Percentiles rank a stretch among this genome's conserved stretches.
Conservation (phyloP, 495 filamentous ascomycete species). For the Echria macrotheca region DNA sequence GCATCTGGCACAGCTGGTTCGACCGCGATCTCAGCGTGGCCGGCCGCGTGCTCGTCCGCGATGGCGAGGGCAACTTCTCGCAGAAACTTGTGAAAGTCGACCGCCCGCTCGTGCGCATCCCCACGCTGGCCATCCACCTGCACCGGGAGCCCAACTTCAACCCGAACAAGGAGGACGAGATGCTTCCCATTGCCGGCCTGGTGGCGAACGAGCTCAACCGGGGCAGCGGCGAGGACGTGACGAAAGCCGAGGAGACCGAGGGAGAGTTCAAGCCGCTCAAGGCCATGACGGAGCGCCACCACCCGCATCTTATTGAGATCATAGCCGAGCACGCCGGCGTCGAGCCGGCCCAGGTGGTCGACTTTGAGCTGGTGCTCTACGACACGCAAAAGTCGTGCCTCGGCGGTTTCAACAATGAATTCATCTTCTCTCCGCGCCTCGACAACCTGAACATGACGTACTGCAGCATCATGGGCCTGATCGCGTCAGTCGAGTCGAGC, state of each 20-base stretch:
- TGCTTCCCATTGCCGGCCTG: slow-evolving; percentile 89
- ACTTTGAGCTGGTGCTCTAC: slow-evolving; percentile 95
- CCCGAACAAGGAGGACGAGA: slow-evolving; percentile 94
- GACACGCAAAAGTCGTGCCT: slow-evolving; percentile 87
- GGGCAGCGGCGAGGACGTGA: slow-evolving; percentile 29
- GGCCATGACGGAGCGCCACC: slow-evolving; percentile 75
- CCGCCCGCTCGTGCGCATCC: slow-evolving; percentile 83
- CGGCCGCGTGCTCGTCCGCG: slow-evolving; percentile 78
- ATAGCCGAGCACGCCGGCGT: slow-evolving; percentile 77
- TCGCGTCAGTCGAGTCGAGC: slow-evolving; percentile 62
- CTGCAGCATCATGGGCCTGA: slow-evolving; percentile 75
- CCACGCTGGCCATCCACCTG: slow-evolving; percentile 89
- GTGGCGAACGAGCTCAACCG: slow-evolving; percentile 83
- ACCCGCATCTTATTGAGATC: slow-evolving; percentile 76
- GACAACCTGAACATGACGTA: slow-evolving; percentile 96
- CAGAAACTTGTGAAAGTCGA: slow-evolving; percentile 89
- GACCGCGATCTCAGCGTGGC: slow-evolving; percentile 91
- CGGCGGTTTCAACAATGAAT: slow-evolving; percentile 85
- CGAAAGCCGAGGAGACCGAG: slow-evolving; percentile 37
- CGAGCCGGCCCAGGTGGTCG: slow-evolving; percentile 64
- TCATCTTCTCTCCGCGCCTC: slow-evolving; percentile 87
- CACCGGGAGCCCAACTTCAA: slow-evolving; percentile 77
- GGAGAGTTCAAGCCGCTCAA: slow-evolving; percentile 66
- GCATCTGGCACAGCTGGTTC: slow-evolving; percentile 82
- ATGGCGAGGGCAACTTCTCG: slow-evolving; percentile 65